Percentiles rank a stretch among this genome's conserved stretches.
These are phyloP conservation scores for Smallanthus sonchifolius DNA, from an alignment of 129 eudicot species.

Conservation along the genomic window DNA sequence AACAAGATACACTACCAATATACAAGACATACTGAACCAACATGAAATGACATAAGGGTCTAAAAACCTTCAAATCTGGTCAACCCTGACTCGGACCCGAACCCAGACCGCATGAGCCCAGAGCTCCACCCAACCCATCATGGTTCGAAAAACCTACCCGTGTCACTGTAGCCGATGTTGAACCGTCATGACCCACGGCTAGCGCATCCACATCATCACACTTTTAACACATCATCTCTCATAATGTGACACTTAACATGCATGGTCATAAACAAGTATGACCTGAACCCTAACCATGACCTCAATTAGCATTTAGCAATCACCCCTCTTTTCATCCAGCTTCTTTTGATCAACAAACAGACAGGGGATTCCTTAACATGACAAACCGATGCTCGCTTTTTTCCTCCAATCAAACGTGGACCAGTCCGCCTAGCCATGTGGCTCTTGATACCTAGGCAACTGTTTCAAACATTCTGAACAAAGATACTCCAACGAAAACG, in stretches of 20 bases:
- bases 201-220: neutral
- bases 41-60: neutral
- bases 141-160: neutral
- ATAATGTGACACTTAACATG: neutral
- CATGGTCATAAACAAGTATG: neutral
- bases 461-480: slow-evolving; percentile 58
- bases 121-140: neutral
- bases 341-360: neutral
- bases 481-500: slow-evolving; percentile 53
- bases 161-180: neutral
- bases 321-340: neutral
- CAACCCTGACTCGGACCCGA: neutral
- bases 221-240: neutral
- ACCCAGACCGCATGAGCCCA: neutral
- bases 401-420: neutral
- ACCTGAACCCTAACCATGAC: neutral
- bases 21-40: neutral
- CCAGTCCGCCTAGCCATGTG: neutral
- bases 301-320: neutral
- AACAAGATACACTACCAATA: neutral
- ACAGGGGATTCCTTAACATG: neutral
- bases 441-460: slow-evolving; percentile 20
- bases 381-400: neutral
- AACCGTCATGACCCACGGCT: neutral
- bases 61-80: neutral